A percentile compares a stretch with the other conserved stretches of the same genome.
These are phyloP conservation scores for Periglandula ipomoeae DNA, from an alignment of 2,329 filamentous ascomycete species.

Conservation along the genomic window DNA sequence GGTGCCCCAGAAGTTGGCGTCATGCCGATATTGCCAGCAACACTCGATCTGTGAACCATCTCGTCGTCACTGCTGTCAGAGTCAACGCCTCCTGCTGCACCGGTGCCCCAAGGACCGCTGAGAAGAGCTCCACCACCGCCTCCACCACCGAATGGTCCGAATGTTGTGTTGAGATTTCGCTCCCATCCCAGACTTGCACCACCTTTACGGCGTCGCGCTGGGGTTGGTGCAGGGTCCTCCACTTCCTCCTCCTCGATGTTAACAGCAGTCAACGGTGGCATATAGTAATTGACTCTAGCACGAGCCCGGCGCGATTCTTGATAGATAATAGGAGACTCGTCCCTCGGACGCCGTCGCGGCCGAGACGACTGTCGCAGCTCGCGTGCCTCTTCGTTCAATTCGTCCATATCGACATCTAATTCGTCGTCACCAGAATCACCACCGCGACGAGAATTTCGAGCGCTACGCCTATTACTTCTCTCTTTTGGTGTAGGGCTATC, in stretches of 20 bases:
- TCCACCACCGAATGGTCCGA: conserved; percentile 86
- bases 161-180: conserved; percentile 77
- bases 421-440: conserved; percentile 48
- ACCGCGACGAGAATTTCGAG: conserved; percentile 37
- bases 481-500: conserved; percentile 43
- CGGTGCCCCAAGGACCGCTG: conserved; percentile 64
- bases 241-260: conserved; percentile 68
- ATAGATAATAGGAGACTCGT: conserved; percentile 48
- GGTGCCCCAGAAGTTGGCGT: conserved; percentile 44
- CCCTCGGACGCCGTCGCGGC: conserved; percentile 40
- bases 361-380: conserved; percentile 49
- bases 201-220: conserved; percentile 56
- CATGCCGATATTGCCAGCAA: conserved; percentile 52
- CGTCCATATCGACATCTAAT: conserved; percentile 50
- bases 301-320: conserved; percentile 47
- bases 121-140: conserved; percentile 64
- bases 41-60: conserved; percentile 51
- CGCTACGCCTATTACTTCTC: conserved; percentile 28
- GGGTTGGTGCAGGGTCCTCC: conserved; percentile 57
- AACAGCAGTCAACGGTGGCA: conserved; percentile 55
- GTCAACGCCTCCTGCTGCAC: conserved; percentile 69
- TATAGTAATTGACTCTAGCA: conserved; percentile 70
- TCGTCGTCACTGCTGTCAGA: conserved; percentile 98
- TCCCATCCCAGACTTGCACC: conserved; percentile 57
- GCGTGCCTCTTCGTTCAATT: conserved; percentile 56